Base-by-base conservation (phyloP, 768 basidiomycete genomes). In the Rubroboletus pulcherrimus region DNA sequence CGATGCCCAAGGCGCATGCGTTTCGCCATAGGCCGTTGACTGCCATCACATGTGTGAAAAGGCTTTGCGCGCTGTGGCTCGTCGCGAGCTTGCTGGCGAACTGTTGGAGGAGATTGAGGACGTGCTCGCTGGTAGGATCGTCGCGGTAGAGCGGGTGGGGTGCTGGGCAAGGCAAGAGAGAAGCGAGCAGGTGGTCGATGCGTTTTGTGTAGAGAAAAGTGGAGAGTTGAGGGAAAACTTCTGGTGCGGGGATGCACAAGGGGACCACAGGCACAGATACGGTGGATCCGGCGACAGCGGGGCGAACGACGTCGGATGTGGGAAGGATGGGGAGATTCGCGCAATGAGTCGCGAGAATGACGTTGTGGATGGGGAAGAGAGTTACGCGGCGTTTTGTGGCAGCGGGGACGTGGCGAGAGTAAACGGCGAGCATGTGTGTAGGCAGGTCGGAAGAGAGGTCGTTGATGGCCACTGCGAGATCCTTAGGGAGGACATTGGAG, bases 201-300 rank as follows among this genome's bases (percentile, higher is more conserved):
- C 82, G 79, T 65, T 87, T 84, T 29, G 79, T 80, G 73, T 93
- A 90, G 60, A 93, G 75, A 75, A 80, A 91, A 0, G 75, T 69
- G 60, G 84, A 83, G 9, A 93, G 75, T 33, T 83, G 70, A 9
- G 81, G 72, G 72, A 91, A 91, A 0, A 87, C 82, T 2, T 80
- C 78, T 0, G 87, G 82, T 2, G 86, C 85, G 2, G 91, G 90
- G 12, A 93, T 76, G 40, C 81, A 76, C 61, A 93, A 71, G 2
- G 84, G 85, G 12, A 91, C 75, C 17, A 92, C 81, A 21, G 91
- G 89, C 5, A 92, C 29, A 1, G 61, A 57, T 0, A 70, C 33
- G 2, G 60, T 62, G 12, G 66, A 59, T 7, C 70, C 71, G 2
- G 53, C n/a, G 0, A 17, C 17, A 0, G 54, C 59, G 0, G 63